Conservation (phyloP, 768 basidiomycete genomes). For the Naganishia friedmannii region DNA sequence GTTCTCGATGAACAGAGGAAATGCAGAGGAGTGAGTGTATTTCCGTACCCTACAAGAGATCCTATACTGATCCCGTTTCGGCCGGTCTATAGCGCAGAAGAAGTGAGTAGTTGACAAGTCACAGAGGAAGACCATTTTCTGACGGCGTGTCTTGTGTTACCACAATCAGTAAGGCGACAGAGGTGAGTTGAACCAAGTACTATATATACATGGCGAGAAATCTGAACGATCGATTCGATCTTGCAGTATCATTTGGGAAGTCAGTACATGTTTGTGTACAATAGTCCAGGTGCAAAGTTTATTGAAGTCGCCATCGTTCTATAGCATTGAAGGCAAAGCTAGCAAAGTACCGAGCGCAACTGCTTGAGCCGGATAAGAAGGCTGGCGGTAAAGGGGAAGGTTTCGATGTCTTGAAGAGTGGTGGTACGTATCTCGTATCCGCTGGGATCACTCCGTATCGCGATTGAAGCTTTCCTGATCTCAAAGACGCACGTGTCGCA, state of each 20-base stretch:
- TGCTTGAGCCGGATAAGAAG: constrained; percentile 86
- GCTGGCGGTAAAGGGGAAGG: constrained; percentile 69
- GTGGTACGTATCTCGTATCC: constrained; percentile 51
- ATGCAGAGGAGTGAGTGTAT: constrained; percentile 88
- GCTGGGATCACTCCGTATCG: neutral
- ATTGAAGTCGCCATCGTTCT: neutral
- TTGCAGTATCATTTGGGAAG: constrained; percentile 15
- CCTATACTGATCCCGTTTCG: constrained; percentile 7
- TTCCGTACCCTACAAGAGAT: neutral
- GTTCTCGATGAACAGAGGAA: constrained; percentile 65
- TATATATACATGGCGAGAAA: neutral
- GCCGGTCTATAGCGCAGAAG: constrained; percentile 70
- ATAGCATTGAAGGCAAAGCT: constrained; percentile 77
- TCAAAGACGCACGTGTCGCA: constrained; percentile 75
- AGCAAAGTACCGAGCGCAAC: constrained; percentile 87
- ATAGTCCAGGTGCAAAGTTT: too few relatives aligned
- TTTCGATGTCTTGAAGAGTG: constrained; percentile 81
- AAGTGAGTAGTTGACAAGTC: constrained; percentile 65
- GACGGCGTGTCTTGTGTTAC: neutral
- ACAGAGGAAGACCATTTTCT: neutral
- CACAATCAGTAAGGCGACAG: constrained; percentile 22
- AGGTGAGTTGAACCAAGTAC: neutral
- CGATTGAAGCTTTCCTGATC: neutral
- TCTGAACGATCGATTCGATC: neutral
- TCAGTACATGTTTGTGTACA: neutral